phyloP scores from a whole-genome alignment of 225 moss, liverwort and hornwort genomes.

The Bryum argenteum region DNA sequence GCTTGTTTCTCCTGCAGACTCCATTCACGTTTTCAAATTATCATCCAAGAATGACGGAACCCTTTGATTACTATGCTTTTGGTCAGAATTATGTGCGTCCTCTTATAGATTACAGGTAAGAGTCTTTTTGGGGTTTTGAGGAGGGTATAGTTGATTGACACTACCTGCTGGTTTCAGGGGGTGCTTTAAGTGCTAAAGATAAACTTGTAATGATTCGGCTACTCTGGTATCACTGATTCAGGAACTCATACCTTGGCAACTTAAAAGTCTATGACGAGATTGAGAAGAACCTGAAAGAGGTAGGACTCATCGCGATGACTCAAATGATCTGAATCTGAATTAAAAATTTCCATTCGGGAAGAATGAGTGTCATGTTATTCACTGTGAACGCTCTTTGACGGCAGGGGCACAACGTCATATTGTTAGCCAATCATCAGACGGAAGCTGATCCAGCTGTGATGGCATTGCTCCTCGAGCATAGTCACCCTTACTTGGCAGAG shows the following conservation, averaged over 20 bases:
- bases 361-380: not conserved
- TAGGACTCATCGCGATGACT: slow-evolving; percentile 18
- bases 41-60: slow-evolving; percentile 80
- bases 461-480: slow-evolving; percentile 79
- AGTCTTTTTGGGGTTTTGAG: slow-evolving; percentile 6
- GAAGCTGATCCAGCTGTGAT: slow-evolving; percentile 99
- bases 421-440: slow-evolving; percentile 93
- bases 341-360: not conserved
- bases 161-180: not conserved
- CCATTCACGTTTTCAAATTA: slow-evolving; percentile 84
- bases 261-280: slow-evolving; percentile 66
- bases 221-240: slow-evolving; percentile 35
- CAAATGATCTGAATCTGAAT: not conserved
- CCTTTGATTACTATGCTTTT: slow-evolving; percentile 89
- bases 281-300: slow-evolving; percentile 75
- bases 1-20: slow-evolving; percentile 46
- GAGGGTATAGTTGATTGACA: not conserved
- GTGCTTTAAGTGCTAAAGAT: no score
- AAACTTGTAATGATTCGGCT: slow-evolving; percentile 8
- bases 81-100: slow-evolving; percentile 97
- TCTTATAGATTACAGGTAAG: slow-evolving; percentile 85
- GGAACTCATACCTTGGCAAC: slow-evolving; percentile 92
- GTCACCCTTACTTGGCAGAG: slow-evolving; percentile 79
- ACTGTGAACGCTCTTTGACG: slow-evolving; percentile 21
- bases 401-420: slow-evolving; percentile 91